Percentiles rank a stretch among this genome's conserved stretches.
Conservation (phyloP, 345 rosid species). For the Arabidopsis thaliana region TAIR10.1 NC_003071.7:17674001-17674500, state of each 20-base stretch:
- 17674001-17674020: conserved; percentile 66
- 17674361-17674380: conserved; percentile 36
- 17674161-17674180: conserved; percentile 28
- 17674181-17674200: conserved; percentile 26
- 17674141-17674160: conserved; percentile 51
- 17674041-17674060: conserved; percentile 91
- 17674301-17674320: conserved; percentile 66
- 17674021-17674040: conserved; percentile 91
- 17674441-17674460: conserved; percentile 37
- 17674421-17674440: conserved; percentile 36
- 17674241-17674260: conserved; percentile 77
- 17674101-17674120: conserved; percentile 82
- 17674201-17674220: conserved; percentile 14
- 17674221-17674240: conserved; percentile 61
- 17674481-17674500: conserved; percentile 52
- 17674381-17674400: conserved; percentile 42
- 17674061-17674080: conserved; percentile 90
- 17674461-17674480: conserved; percentile 54
- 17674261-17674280: conserved; percentile 83
- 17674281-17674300: conserved; percentile 83
- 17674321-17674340: conserved; percentile 56
- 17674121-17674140: conserved; percentile 62
- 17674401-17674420: conserved; percentile 38
- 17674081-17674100: conserved; percentile 88
- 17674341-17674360: conserved; percentile 47